Percentiles rank a stretch among this genome's conserved stretches.
These are phyloP conservation scores for Pichia thaimueangensis DNA, from an alignment of 805 yeast species.

Conservation along the genomic window DNA sequence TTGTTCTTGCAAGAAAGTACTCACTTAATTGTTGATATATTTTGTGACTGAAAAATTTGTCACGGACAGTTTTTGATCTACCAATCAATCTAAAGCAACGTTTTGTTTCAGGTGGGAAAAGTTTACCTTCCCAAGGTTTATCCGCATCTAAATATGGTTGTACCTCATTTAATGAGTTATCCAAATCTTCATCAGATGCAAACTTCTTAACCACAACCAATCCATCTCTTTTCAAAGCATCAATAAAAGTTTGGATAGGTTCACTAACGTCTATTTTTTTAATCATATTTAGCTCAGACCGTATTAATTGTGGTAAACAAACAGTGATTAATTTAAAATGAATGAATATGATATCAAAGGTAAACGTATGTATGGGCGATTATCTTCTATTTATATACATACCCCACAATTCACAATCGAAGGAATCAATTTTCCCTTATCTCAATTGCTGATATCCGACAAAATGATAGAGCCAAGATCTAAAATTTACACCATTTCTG, in stretches of 20 bases:
- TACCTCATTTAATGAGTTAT: conserved; percentile 14
- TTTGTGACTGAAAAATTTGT: conserved; percentile 13
- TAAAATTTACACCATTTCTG: too few species aligned
- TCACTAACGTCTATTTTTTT: conserved; percentile 9
- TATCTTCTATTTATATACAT: too few species aligned
- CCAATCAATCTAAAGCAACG: conserved; percentile 17
- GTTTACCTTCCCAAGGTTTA: conserved; percentile 21
- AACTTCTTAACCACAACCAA: conserved; percentile 10
- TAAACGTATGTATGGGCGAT: too few species aligned
- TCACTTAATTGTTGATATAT: conserved; percentile 13
- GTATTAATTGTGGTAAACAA: not conserved
- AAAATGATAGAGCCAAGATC: too few species aligned
- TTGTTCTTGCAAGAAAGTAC: conserved; percentile 10
- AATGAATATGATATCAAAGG: too few species aligned
- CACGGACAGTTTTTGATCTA: conserved; percentile 16
- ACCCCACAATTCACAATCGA: too few species aligned
- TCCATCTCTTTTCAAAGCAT: conserved; percentile 15
- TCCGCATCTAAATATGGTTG: conserved; percentile 18
- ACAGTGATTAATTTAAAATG: too few species aligned
- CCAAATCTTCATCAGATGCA: conserved; percentile 14
- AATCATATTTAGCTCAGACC: not conserved
- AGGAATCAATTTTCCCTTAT: too few species aligned
- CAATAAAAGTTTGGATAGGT: conserved; percentile 10
- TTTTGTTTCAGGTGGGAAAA: conserved; percentile 22
- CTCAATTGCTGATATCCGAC: too few species aligned